These are phyloP conservation scores for Epichloe gansuensis DNA, from an alignment of 2,329 filamentous ascomycete genomes.

Conservation along the genomic window DNA sequence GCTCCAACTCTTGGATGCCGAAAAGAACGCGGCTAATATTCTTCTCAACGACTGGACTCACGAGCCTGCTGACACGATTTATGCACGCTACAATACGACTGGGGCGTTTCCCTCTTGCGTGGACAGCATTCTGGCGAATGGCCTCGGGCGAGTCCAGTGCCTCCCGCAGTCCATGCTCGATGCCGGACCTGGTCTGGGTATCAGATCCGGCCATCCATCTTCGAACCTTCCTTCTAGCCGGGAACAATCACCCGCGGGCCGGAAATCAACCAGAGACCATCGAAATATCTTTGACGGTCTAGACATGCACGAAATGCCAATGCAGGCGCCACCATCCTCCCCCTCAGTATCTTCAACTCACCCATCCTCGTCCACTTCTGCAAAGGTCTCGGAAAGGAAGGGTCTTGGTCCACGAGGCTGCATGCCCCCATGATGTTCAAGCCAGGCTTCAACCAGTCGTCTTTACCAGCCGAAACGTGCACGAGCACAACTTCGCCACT, in stretches of 20 bases:
- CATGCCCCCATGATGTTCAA: slow-evolving; percentile 3
- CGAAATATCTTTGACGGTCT: neutral
- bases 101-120: slow-evolving; percentile 2
- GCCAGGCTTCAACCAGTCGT: slow-evolving; percentile 1
- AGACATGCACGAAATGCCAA: neutral
- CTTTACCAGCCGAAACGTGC: slow-evolving; percentile 3
- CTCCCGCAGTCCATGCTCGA: neutral
- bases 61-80: neutral
- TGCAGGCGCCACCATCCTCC: neutral
- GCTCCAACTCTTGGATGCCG: neutral
- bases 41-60: slow-evolving; percentile 6
- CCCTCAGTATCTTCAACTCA: neutral
- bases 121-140: slow-evolving; percentile 5
- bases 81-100: neutral
- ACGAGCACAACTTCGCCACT: slow-evolving; percentile 1
- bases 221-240: too few relatives aligned
- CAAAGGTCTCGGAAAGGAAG: neutral
- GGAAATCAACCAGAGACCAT: neutral
- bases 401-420: slow-evolving; percentile 1
- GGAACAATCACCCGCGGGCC: too few relatives aligned
- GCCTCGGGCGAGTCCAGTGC: slow-evolving; percentile 1
- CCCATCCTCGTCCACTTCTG: neutral
- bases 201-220: too few relatives aligned
- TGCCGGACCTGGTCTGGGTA: neutral
- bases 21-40: neutral